Evolutionary conservation across 139 green algal genomes (phyloP), one percentile per base, ranked within the genome.

Genomic region (Volvox reticuliferus): DNA sequence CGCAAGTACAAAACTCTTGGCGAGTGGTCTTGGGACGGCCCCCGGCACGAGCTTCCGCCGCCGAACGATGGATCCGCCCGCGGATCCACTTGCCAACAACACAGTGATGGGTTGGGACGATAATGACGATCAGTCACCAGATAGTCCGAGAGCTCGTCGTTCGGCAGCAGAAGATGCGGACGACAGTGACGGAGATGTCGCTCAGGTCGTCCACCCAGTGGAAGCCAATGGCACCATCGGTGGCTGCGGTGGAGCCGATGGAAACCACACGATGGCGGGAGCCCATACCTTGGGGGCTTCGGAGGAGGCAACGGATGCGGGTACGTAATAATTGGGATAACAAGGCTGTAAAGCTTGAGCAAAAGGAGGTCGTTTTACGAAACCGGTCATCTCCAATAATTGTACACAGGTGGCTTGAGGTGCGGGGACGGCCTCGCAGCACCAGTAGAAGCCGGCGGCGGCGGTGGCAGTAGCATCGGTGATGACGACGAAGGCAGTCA

Each of bases 401-500:
- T 55, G 44, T 55, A 55, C 44, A 55, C 44, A 55, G 44, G 44
- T 55, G 44, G 44, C 44, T 5, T 55, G 9, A 55, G 44, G 9
- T 14, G 44, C 44, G 44, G 44, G 44, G 44, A 55, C 44, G 44
- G 44, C 44, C 44, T 55, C 44, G 9, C 44, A 55, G 44, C 44
- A 55, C 5, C 44, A 55, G 44, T 55, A 55, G 44, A 55, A 21
- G 73, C 28, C 28, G 73, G 73, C 28, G 73, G 28, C 6, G 73
- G 73, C 28, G 73, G 26, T 18, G 35, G 73, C 73, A 79, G 73
- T 32, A 36, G 32, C 73, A 28, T 35, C 32, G 73, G 35, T 35
- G 73, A 79, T 32, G 73, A 79, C 73, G 73, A 35, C 2, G 73
- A 79, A 35, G 73, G 73, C 73, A 79, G 73, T 35, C 73, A 79